A percentile compares a stretch with the other conserved stretches of the same genome.
These are phyloP conservation scores for Diaporthe capsici DNA, from an alignment of 2,329 filamentous ascomycete species.

Conservation along the genomic window DNA sequence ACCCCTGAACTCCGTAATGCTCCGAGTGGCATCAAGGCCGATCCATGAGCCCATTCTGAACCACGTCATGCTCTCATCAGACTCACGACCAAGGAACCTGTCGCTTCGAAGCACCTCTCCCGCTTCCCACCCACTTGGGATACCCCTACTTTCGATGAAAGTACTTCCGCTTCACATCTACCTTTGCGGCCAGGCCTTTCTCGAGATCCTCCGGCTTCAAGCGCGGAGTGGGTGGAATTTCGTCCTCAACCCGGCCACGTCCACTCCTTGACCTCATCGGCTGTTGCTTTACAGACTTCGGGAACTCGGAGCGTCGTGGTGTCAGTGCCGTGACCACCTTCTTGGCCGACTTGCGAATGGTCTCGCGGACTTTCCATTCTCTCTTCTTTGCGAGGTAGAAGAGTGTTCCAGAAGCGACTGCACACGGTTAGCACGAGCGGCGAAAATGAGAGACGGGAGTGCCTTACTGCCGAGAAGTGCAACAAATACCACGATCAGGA, in stretches of 20 bases:
- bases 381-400: slow-evolving; percentile 88
- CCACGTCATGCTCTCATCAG: neutral
- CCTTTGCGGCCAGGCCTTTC: slow-evolving; percentile 62
- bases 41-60: neutral
- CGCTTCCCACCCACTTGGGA: neutral
- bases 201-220: slow-evolving; percentile 70
- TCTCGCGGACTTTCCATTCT: slow-evolving; percentile 84
- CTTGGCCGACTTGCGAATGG: slow-evolving; percentile 76
- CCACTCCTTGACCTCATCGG: slow-evolving; percentile 51
- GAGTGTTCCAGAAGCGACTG: slow-evolving; percentile 75
- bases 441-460: slow-evolving; percentile 43
- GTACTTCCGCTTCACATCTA: slow-evolving; percentile 54
- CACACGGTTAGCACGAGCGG: slow-evolving; percentile 37
- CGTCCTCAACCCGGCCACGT: slow-evolving; percentile 65
- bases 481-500: slow-evolving; percentile 77
- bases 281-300: slow-evolving; percentile 67
- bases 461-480: slow-evolving; percentile 77
- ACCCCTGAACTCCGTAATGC: neutral
- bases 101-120: neutral
- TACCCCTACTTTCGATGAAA: slow-evolving; percentile 51
- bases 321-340: slow-evolving; percentile 74
- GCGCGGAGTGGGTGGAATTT: slow-evolving; percentile 70
- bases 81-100: neutral
- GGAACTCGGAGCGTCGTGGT: slow-evolving; percentile 73
- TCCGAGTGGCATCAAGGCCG: neutral